Percentiles rank a stretch among this genome's conserved stretches.
These are phyloP conservation scores for Eucommia ulmoides DNA, from an alignment of 257 asterid genomes.

Conservation along the genomic window DNA sequence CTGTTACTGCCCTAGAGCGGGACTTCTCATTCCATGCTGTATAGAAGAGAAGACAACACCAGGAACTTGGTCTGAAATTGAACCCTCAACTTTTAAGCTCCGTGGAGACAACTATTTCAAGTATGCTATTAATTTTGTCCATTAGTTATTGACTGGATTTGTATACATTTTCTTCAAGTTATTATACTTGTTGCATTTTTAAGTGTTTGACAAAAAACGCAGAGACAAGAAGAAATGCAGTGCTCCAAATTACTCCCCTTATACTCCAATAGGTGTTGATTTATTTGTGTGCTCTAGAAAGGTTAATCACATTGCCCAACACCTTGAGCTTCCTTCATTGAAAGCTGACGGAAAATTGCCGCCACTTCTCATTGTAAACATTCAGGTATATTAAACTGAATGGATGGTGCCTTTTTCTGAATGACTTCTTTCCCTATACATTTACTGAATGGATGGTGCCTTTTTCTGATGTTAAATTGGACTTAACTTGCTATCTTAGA, in stretches of 20 bases:
- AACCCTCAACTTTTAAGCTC: conserved; percentile 77
- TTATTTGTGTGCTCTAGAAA: conserved; percentile 55
- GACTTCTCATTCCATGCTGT: conserved; percentile 58
- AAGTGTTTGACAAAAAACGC: conserved; percentile 18
- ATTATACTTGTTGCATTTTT: neutral
- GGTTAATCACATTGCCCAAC: conserved; percentile 87
- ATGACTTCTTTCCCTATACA: neutral
- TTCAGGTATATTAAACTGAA: conserved; percentile 48
- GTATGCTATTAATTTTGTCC: conserved; percentile 27
- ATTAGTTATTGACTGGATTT: neutral
- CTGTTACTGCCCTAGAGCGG: conserved; percentile 80
- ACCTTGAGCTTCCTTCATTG: conserved; percentile 67
- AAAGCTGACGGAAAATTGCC: conserved; percentile 56
- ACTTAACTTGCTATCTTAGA: neutral
- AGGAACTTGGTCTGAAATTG: conserved; percentile 76
- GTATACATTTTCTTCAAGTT: neutral
- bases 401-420: neutral
- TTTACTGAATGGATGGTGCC: neutral
- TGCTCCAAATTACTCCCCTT: conserved; percentile 63
- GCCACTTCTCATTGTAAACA: conserved; percentile 65
- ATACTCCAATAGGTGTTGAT: conserved; percentile 89
- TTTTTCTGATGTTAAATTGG: neutral
- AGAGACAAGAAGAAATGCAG: conserved; percentile 91
- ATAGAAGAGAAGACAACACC: conserved; percentile 48
- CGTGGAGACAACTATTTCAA: conserved; percentile 78